A percentile compares a stretch with the other conserved stretches of the same genome.
Evolutionary conservation across 1,284 basidiomycete species (phyloP).

Genomic region (Entoloma clypeatum): DNA sequence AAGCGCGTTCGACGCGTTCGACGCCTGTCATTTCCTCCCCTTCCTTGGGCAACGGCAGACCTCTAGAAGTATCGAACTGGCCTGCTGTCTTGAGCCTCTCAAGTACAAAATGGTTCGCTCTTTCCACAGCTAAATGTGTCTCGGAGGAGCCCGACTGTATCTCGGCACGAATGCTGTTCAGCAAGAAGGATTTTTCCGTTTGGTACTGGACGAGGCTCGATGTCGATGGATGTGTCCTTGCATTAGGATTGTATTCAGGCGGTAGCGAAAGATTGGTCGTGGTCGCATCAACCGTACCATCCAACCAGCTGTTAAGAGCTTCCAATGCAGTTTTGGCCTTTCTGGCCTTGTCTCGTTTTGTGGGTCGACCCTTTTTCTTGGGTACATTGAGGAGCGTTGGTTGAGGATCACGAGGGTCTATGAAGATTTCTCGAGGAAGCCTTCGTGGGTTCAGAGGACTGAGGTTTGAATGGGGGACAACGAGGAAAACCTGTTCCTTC

Average conservation of each 20-base stretch:
- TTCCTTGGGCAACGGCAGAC: slow-evolving; percentile 35
- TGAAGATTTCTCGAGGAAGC: slow-evolving; percentile 61
- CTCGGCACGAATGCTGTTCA: slow-evolving; percentile 29
- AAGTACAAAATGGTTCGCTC: slow-evolving; percentile 47
- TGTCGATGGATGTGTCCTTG: slow-evolving; percentile 10
- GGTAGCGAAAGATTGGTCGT: background rate
- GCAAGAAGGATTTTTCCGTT: slow-evolving; percentile 36
- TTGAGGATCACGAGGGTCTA: slow-evolving; percentile 33
- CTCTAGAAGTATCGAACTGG: slow-evolving; percentile 39
- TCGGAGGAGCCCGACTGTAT: slow-evolving; percentile 5
- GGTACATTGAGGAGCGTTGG: slow-evolving; percentile 20
- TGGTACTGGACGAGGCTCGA: slow-evolving; percentile 38
- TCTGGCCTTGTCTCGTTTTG: slow-evolving; percentile 55
- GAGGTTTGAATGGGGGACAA: slow-evolving; percentile 50
- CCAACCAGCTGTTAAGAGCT: slow-evolving; percentile 50
- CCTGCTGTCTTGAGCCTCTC: slow-evolving; percentile 51
- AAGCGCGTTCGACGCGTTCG: slow-evolving; percentile 47
- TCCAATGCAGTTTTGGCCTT: slow-evolving; percentile 49
- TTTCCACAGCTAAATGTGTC: slow-evolving; percentile 31
- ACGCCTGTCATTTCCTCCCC: slow-evolving; percentile 44
- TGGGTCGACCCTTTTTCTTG: slow-evolving; percentile 66
- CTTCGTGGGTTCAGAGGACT: slow-evolving; percentile 54
- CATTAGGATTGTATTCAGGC: background rate
- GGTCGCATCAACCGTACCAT: slow-evolving; percentile 26
- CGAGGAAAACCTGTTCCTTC: slow-evolving; percentile 47